Evolutionary conservation across 2,329 filamentous ascomycete species (phyloP).

Genomic region (Colletotrichum sp.): DNA sequence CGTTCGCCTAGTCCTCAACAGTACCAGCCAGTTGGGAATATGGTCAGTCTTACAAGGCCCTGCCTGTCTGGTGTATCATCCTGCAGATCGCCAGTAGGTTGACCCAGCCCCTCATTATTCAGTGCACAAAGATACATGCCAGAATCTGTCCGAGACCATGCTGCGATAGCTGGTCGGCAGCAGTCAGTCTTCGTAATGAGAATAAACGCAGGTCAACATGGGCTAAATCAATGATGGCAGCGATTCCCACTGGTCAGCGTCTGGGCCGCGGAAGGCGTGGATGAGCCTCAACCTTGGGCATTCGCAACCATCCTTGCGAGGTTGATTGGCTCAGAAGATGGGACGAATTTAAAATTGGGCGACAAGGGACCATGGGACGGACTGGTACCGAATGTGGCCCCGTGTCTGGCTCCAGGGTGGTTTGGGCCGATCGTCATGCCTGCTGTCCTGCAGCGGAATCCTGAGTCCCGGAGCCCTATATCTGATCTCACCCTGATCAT

Average conservation of each 20-base stretch:
- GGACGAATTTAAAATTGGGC: slow-evolving; percentile 20
- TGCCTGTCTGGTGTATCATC: slow-evolving; percentile 2
- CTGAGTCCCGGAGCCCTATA: slow-evolving; percentile 19
- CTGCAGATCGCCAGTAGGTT: slow-evolving; percentile 1
- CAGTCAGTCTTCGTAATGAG: neutral
- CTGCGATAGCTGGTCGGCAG: neutral
- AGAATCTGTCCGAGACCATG: neutral
- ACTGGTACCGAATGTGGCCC: slow-evolving; percentile 16
- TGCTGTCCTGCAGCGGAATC: slow-evolving; percentile 22
- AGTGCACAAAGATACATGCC: neutral
- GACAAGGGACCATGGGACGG: neutral
- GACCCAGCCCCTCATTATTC: neutral
- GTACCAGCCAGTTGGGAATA: slow-evolving; percentile 17
- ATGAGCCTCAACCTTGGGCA: neutral
- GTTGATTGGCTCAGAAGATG: slow-evolving; percentile 19
- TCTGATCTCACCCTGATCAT: slow-evolving; percentile 18
- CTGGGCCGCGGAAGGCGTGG: neutral
- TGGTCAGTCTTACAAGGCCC: neutral
- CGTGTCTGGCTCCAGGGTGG: slow-evolving; percentile 1
- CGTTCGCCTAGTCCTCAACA: neutral
- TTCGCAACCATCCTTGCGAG: neutral
- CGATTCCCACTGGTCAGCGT: neutral
- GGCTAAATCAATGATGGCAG: neutral
- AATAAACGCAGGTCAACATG: neutral
- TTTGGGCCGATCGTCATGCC: slow-evolving; percentile 22